A percentile compares a stretch with the other conserved stretches of the same genome.
phyloP scores from a whole-genome alignment of 2,329 filamentous ascomycete species.

The Blumeriella jaapii region DNA sequence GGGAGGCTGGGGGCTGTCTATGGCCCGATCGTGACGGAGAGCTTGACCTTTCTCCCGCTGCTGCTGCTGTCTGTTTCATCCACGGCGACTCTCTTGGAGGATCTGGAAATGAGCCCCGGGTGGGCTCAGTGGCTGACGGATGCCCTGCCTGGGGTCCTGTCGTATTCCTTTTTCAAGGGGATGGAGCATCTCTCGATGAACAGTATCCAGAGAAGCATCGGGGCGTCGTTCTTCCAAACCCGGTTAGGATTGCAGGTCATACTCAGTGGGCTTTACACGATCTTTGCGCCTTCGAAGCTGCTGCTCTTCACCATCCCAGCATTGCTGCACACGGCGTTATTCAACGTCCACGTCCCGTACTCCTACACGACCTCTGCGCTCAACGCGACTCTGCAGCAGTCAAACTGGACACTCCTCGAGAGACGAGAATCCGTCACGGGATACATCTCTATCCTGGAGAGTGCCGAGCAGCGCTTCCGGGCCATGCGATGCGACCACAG shows the following conservation, averaged over 20 bases:
- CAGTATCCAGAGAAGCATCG: slow-evolving; percentile 41
- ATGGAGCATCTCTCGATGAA: slow-evolving; percentile 27
- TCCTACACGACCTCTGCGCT: slow-evolving; percentile 46
- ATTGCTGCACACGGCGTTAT: slow-evolving; percentile 55
- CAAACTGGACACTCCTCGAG: slow-evolving; percentile 67
- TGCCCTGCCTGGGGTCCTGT: slow-evolving; percentile 51
- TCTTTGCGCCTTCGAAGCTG: slow-evolving; percentile 57
- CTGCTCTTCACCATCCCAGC: slow-evolving; percentile 59
- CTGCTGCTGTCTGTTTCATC: slow-evolving; percentile 51
- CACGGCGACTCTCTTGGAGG: slow-evolving; percentile 53
- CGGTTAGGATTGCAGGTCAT: slow-evolving; percentile 61
- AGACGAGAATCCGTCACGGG: slow-evolving; percentile 80
- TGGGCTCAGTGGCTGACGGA: slow-evolving; percentile 49
- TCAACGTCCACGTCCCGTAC: slow-evolving; percentile 64
- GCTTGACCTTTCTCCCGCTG: slow-evolving; percentile 59
- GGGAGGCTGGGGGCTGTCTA: slow-evolving; percentile 51
- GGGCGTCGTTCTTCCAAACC: slow-evolving; percentile 52
- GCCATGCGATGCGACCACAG: slow-evolving; percentile 91
- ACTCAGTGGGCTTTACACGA: slow-evolving; percentile 51
- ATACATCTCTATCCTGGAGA: slow-evolving; percentile 85
- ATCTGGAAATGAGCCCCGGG: slow-evolving; percentile 39
- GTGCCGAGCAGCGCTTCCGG: slow-evolving; percentile 55
- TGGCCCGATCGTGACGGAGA: slow-evolving; percentile 68
- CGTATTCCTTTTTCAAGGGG: slow-evolving; percentile 52
- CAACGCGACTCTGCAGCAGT: slow-evolving; percentile 51